Evolutionary conservation across 2,329 filamentous ascomycete genomes (phyloP).

Genomic region (Fusarium begoniae): DNA sequence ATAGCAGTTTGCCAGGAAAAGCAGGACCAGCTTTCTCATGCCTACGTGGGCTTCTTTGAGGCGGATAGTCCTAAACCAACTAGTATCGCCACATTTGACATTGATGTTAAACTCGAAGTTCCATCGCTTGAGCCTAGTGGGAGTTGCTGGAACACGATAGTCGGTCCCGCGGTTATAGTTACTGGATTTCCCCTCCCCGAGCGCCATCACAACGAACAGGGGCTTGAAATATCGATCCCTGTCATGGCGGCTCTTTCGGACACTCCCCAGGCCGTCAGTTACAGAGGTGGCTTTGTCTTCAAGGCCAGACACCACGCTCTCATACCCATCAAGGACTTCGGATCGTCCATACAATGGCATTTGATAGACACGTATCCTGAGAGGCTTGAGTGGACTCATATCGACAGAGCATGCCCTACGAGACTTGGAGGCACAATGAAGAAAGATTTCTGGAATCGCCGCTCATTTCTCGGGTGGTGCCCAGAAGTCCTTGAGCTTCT

Average conservation of each 20-base stretch:
- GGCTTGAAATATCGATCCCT: background rate
- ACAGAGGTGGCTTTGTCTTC: background rate
- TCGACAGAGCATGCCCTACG: background rate
- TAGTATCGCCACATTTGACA: background rate
- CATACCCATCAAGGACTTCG: background rate
- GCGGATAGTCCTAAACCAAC: fast-evolving
- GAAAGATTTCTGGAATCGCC: background rate
- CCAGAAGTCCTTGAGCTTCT: background rate
- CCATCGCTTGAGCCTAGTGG: fast-evolving
- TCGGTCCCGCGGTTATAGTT: background rate
- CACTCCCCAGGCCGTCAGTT: background rate
- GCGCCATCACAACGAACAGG: background rate
- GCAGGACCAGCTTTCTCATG: background rate
- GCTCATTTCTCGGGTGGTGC: background rate
- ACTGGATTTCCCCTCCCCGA: background rate
- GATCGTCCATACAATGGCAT: background rate
- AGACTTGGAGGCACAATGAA: background rate
- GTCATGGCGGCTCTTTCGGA: background rate
- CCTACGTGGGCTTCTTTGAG: background rate
- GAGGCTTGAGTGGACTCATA: background rate
- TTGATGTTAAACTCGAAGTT: background rate
- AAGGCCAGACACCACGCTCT: background rate
- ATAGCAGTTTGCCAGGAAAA: background rate
- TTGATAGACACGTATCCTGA: background rate
- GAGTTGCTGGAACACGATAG: background rate